phyloP scores from a whole-genome alignment of 2,329 filamentous ascomycete species.

The Westerdykella aurantiaca region DNA sequence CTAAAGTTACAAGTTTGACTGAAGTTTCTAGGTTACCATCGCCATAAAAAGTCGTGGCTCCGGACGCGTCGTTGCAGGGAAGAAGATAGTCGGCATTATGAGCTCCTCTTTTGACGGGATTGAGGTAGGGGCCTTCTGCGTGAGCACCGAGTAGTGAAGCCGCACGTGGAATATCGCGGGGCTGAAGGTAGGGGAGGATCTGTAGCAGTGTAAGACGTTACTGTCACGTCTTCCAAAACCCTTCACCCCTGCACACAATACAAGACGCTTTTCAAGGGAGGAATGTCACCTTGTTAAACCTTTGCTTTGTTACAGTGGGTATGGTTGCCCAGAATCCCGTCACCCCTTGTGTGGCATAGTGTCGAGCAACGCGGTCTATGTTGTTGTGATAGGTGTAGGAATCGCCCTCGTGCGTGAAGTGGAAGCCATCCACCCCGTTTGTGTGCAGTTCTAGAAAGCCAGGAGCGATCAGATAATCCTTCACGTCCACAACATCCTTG shows the following conservation, averaged over 20 bases:
- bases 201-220: slow-evolving; percentile 9
- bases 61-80: slow-evolving; percentile 21
- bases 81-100: slow-evolving; percentile 46
- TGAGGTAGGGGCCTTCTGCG: slow-evolving; percentile 52
- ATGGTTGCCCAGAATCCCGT: slow-evolving; percentile 52
- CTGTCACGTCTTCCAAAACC: not conserved
- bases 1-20: slow-evolving; percentile 49
- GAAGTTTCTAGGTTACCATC: slow-evolving; percentile 33
- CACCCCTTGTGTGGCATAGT: slow-evolving; percentile 48
- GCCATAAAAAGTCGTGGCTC: slow-evolving; percentile 44
- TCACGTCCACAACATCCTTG: slow-evolving; percentile 44
- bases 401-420: slow-evolving; percentile 49
- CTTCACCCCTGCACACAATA: not conserved
- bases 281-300: slow-evolving; percentile 41
- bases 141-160: slow-evolving; percentile 54
- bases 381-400: slow-evolving; percentile 39
- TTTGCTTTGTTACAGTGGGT: slow-evolving; percentile 44
- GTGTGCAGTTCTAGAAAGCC: slow-evolving; percentile 54
- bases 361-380: slow-evolving; percentile 43
- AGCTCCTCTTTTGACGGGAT: slow-evolving; percentile 50
- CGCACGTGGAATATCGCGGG: slow-evolving; percentile 38
- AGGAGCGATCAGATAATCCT: slow-evolving; percentile 48
- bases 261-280: not conserved
- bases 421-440: slow-evolving; percentile 50
- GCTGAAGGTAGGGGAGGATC: slow-evolving; percentile 46